Conservation (phyloP, 2,329 filamentous ascomycete species). For the Lanzia echinophila region DNA sequence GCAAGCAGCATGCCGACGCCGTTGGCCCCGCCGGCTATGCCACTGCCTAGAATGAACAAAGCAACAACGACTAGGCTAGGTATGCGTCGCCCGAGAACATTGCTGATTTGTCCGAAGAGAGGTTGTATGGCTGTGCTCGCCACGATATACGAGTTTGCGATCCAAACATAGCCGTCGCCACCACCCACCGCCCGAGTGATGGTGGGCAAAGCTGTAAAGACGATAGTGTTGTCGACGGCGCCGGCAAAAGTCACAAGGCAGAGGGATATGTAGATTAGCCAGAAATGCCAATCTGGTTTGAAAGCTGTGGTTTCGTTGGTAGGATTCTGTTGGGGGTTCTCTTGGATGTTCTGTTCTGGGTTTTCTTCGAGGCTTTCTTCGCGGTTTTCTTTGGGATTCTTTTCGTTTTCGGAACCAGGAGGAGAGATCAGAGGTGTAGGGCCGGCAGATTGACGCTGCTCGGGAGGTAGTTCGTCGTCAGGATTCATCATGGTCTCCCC, state of each 20-base stretch:
- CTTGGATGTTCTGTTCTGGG: too few relatives aligned
- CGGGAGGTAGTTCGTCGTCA: too few relatives aligned
- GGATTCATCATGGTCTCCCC: too few relatives aligned
- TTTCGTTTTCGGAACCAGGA: too few relatives aligned
- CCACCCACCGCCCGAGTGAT: neutral
- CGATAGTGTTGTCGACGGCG: neutral
- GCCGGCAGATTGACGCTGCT: too few relatives aligned
- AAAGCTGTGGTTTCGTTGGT: too few relatives aligned
- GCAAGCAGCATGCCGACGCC: conserved; percentile 42
- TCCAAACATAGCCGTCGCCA: conserved; percentile 6
- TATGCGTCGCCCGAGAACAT: conserved; percentile 45
- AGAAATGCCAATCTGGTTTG: too few relatives aligned
- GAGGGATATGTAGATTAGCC: too few relatives aligned
- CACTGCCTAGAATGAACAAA: conserved; percentile 46
- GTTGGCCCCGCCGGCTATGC: conserved; percentile 42
- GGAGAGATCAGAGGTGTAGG: too few relatives aligned
- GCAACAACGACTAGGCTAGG: conserved; percentile 36
- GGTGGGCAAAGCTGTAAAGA: neutral
- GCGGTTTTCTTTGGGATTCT: too few relatives aligned
- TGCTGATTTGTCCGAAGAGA: conserved; percentile 39
- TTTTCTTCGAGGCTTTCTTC: too few relatives aligned
- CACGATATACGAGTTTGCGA: conserved; percentile 8
- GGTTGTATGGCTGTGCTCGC: conserved; percentile 8
- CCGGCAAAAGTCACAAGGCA: neutral
- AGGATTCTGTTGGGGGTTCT: too few relatives aligned